Percentiles rank a stretch among this genome's conserved stretches.
These are phyloP conservation scores for Colletotrichum lini DNA, from an alignment of 2,329 filamentous ascomycete genomes.

Conservation along the genomic window DNA sequence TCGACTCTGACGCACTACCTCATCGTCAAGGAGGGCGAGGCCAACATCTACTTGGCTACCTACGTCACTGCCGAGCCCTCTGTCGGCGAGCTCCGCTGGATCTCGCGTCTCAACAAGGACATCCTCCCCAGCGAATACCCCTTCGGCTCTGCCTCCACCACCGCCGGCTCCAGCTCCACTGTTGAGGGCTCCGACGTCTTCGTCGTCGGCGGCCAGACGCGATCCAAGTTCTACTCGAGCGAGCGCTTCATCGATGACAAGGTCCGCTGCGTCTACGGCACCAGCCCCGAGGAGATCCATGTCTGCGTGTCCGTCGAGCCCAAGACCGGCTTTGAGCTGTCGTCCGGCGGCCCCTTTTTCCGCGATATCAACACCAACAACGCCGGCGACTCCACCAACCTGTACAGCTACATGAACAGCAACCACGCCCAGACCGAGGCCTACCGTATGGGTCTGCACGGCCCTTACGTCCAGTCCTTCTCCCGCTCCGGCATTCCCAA, in stretches of 20 bases:
- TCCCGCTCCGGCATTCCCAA: slow-evolving; percentile 70
- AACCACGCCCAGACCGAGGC: slow-evolving; percentile 74
- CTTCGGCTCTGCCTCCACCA: slow-evolving; percentile 69
- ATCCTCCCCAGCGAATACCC: slow-evolving; percentile 67
- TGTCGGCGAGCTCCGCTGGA: slow-evolving; percentile 75
- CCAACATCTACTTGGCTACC: slow-evolving; percentile 73
- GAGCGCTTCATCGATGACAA: slow-evolving; percentile 79
- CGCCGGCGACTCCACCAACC: slow-evolving; percentile 67
- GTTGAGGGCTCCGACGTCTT: slow-evolving; percentile 74
- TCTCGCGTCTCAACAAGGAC: slow-evolving; percentile 70
- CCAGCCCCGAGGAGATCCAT: slow-evolving; percentile 61
- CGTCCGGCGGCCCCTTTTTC: slow-evolving; percentile 77
- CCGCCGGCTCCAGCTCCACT: slow-evolving; percentile 62
- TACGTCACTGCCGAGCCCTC: slow-evolving; percentile 70
- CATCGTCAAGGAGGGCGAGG: slow-evolving; percentile 72
- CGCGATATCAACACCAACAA: slow-evolving; percentile 78
- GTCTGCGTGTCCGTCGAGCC: slow-evolving; percentile 72
- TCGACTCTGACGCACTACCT: slow-evolving; percentile 76
- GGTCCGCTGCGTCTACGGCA: slow-evolving; percentile 72
- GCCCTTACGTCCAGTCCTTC: slow-evolving; percentile 75
- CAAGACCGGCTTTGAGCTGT: slow-evolving; percentile 65
- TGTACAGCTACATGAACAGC: slow-evolving; percentile 80
- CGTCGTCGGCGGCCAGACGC: slow-evolving; percentile 72
- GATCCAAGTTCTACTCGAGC: slow-evolving; percentile 79
- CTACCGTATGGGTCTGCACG: slow-evolving; percentile 74